Base-by-base conservation (phyloP, 257 asterid genomes). In the Jacaranda mimosifolia region DNA sequence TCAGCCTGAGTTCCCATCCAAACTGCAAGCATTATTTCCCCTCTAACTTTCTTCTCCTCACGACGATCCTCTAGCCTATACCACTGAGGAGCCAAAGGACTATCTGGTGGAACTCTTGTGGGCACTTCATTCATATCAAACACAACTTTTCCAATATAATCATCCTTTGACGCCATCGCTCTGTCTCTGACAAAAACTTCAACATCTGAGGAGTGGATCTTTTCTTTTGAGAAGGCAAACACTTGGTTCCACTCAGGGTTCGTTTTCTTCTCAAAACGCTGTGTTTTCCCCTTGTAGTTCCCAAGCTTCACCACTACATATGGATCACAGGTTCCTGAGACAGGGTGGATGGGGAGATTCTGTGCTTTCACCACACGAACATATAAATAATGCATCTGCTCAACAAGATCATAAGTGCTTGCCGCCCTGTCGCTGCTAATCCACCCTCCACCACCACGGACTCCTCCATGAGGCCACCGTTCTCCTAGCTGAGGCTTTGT, bases 1-100 rank as follows among this genome's bases (percentile, higher is more conserved):
- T 90, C 96, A 15, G 96, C 96, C 75, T 90, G 94, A 0, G 94
- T 91, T 26, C 96, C 96, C 89, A 88, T 85, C 96, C 96, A 91
- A 5, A 89, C 96, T 0, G 96, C 94, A 15, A 89, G 78, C 96
- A 91, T 89, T 7, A 91, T 79, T 64, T 89, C 96, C n/a, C 96
- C 94, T 79, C 74, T 79, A 4, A 80, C 71, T 72, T 86, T 85
- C 46, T 40, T 86, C 86, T 15, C 86, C 87, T 0, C 79, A 0
- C 87, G 85, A 26, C 32, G 32, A 15, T 77, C 77, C 78, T 87
- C 97, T 4, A 89, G 83, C 49, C 94, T 78, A 75, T 91, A 91
- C 97, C 97, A 90, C 78, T 90, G 96, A 17, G 96, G 96, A 17
- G 96, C 96, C 26, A 90, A 60, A 8, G 91, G 96, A 77, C 93